Evolutionary conservation across 1,139 yeast genomes (phyloP), one percentile per base, ranked within the genome.

Genomic region (Pichia sp.): DNA sequence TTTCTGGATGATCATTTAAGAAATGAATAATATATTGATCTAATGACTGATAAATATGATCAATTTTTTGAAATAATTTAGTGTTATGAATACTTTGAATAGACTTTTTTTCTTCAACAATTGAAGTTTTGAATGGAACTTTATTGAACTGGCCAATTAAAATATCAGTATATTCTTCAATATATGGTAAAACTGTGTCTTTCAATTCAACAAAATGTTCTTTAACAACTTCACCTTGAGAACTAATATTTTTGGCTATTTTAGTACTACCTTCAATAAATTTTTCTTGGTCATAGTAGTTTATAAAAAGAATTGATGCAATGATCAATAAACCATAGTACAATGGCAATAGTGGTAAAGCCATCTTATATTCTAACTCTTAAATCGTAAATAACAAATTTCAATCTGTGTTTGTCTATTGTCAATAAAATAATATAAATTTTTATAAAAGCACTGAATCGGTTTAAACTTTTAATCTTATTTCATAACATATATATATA

Each of bases 311-410:
- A 16, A 41, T 34, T 20, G 43, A 48, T 6, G 29, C 36, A 24
- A 39, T 46, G 25, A 39, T 34, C 34, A 39, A 31, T n/a, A 40
- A 37, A 16, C 45, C 48, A 11, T 41, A 42, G 29, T 48, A 47
- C 1, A 47, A 20, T 2, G 40, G 35, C 6, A 39, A 32, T n/a
- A 46, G 23, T 10, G 48, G 48, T 5, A 39, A 25, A 5, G 49
- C 39, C 50, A 46, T 37, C 5, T 23, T 32, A 16, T 16, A 16
- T 16, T 16, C 16, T 16, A 16, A 16, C 16, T 16, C 16, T 16
- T 16, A 16, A 16, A 16, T 16, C 16, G 16, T 16, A 16, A 16
- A 16, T 16, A 16, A 16, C 16, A 16, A 16, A 16, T 16, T 16
- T 16, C 16, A 16, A 16, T 16, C 16, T 16, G 16, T 16, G 16